phyloP scores from a whole-genome alignment of 371 early-diverging fungal species.

The Mortierella sp. region DNA sequence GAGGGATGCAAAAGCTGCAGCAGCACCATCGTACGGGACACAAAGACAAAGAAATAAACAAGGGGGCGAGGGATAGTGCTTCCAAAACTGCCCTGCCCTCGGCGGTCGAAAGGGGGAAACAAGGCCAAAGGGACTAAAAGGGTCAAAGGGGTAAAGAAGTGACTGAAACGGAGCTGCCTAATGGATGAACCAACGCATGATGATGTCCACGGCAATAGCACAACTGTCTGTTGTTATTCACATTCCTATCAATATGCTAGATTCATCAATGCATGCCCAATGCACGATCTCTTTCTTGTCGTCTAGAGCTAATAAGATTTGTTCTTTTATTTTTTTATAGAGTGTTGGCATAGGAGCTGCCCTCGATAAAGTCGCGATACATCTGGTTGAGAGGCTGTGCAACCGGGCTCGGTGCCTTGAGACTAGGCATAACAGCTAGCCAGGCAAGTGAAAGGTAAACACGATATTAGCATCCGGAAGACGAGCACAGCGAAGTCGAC shows the following conservation, averaged over 20 bases:
- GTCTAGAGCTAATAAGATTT: no score
- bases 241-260: no score
- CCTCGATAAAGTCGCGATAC: conserved; percentile 15
- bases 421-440: conserved; percentile 26
- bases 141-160: background rate
- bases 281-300: no score
- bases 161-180: background rate
- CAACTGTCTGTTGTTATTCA: no score
- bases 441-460: background rate
- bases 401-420: conserved; percentile 6
- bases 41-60: background rate
- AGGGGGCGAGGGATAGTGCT: background rate
- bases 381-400: conserved; percentile 2
- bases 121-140: no score
- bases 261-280: no score
- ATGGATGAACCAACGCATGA: no score
- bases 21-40: background rate
- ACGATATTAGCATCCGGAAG: background rate
- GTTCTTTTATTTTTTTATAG: no score
- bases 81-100: background rate
- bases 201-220: no score
- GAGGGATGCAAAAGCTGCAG: background rate
- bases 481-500: background rate
- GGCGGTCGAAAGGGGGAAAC: background rate
- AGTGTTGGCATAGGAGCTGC: background rate